A percentile compares a stretch with the other conserved stretches of the same genome.
phyloP scores from a whole-genome alignment of 83 land plant genomes.

The Picea abies region DNA sequence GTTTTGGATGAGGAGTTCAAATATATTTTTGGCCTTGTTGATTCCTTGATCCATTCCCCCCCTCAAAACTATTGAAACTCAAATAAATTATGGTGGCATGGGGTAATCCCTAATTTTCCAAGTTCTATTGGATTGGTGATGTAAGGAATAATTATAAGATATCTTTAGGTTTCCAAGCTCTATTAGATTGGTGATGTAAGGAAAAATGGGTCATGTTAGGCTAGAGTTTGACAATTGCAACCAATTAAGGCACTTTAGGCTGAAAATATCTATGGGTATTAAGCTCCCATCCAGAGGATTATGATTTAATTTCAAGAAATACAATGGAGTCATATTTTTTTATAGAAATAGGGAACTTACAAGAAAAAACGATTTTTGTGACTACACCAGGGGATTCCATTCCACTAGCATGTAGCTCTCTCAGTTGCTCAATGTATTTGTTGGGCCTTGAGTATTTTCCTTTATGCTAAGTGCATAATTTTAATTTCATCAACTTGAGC shows the following conservation, averaged over 20 bases:
- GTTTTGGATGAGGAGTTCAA: no score
- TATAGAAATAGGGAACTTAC: conserved; percentile 57
- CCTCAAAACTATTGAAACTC: conserved; percentile 19
- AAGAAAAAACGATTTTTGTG: conserved; percentile 17
- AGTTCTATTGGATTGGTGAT: conserved; percentile 46
- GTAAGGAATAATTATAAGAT: conserved; percentile 30
- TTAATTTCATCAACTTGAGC: no score
- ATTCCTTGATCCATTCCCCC: conserved; percentile 21
- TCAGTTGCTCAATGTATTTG: no score
- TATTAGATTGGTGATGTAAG: conserved; percentile 42
- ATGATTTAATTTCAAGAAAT: conserved; percentile 50
- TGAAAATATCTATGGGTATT: conserved; percentile 39
- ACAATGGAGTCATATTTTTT: conserved; percentile 43
- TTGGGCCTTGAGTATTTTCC: no score
- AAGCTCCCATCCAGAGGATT: conserved; percentile 37
- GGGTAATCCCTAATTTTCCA: conserved; percentile 53
- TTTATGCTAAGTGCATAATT: no score
- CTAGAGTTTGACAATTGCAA: conserved; percentile 38
- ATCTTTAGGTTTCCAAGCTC: conserved; percentile 57
- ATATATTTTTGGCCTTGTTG: no score
- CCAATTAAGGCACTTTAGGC: conserved; percentile 32
- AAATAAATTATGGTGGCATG: conserved; percentile 30
- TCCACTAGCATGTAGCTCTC: no score
- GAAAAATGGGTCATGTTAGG: conserved; percentile 44
- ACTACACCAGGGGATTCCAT: no score